Conservation (phyloP, 2,329 filamentous ascomycete genomes). For the Thielaviopsis populi region DNA sequence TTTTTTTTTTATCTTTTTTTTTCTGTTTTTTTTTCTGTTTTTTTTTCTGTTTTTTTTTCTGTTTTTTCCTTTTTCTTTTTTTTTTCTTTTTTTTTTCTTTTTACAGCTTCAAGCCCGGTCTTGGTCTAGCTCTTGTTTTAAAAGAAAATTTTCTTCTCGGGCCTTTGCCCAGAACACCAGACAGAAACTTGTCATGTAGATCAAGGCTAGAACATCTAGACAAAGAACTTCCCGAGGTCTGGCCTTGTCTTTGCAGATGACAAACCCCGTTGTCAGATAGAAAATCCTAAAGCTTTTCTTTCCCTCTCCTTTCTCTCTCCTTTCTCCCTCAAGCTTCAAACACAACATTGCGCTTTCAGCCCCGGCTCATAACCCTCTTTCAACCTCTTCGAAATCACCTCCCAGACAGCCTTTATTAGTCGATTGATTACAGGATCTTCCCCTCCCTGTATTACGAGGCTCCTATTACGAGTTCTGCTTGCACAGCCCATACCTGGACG, state of each 20-base stretch:
- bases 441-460: neutral
- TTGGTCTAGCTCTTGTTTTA: neutral
- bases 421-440: neutral
- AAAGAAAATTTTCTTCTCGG: neutral
- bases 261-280: neutral
- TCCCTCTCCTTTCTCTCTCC: neutral
- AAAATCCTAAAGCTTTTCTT: neutral
- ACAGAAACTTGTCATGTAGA: neutral
- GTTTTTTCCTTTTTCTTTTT: neutral
- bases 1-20: neutral
- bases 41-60: neutral
- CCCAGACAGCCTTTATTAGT: constrained; percentile 1
- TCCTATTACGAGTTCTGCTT: neutral
- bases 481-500: neutral
- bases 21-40: neutral
- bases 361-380: neutral
- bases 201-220: neutral
- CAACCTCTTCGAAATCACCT: neutral
- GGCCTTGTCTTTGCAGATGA: neutral
- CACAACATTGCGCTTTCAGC: neutral
- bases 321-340: neutral
- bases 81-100: neutral
- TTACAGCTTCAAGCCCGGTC: neutral
- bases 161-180: neutral
- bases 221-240: neutral